Evolutionary conservation across 139 green algal genomes (phyloP).

Genomic region (Edaphochlamys debaryana): DNA sequence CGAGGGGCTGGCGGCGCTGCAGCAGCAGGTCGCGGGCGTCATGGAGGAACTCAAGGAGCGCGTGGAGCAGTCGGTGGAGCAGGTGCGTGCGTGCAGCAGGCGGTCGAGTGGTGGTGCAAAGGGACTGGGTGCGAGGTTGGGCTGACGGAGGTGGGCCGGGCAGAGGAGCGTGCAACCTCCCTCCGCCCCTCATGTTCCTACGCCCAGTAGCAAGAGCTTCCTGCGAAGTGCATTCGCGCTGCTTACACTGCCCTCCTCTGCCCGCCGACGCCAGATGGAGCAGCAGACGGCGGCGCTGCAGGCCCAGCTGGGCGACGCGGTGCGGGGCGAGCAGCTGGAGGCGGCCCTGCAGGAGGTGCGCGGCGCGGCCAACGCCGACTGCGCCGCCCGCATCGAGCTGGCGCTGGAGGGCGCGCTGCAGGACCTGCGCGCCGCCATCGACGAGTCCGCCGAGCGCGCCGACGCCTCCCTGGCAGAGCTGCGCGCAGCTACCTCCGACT

Average conservation of each 20-base stretch:
- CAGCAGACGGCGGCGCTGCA: background rate
- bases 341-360: too few relatives aligned
- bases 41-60: background rate
- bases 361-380: too few relatives aligned
- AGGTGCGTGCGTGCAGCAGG: background rate
- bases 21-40: background rate
- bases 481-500: background rate
- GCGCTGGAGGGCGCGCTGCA: background rate
- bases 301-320: background rate
- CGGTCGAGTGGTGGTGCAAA: too few relatives aligned
- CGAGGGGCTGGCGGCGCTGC: background rate
- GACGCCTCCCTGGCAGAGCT: background rate
- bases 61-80: conserved; percentile 1
- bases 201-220: too few relatives aligned
- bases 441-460: background rate
- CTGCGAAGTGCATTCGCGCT: too few relatives aligned
- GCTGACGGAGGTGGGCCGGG: too few relatives aligned
- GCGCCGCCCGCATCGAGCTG: too few relatives aligned
- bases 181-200: too few relatives aligned
- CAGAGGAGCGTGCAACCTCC: too few relatives aligned
- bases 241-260: too few relatives aligned
- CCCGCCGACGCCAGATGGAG: background rate
- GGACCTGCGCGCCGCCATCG: background rate
- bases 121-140: too few relatives aligned
- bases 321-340: conserved; percentile 1